phyloP scores from a whole-genome alignment of 192 early-diverging fungal genomes.

The Diversispora epigaea region DNA sequence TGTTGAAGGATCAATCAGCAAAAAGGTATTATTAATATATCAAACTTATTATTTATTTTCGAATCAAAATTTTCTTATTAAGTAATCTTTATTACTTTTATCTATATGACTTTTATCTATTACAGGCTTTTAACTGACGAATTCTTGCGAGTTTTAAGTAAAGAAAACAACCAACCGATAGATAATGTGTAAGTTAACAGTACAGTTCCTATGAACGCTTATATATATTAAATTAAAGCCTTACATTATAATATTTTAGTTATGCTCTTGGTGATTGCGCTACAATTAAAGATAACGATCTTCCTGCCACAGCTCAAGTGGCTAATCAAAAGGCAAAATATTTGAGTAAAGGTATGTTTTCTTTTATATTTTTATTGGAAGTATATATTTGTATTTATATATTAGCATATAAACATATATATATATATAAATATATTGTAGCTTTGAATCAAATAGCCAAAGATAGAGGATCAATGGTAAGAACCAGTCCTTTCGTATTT shows the following conservation, averaged over 20 bases:
- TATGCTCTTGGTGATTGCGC: conserved; percentile 92
- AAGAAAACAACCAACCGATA: conserved; percentile 54
- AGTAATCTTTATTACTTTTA: not conserved
- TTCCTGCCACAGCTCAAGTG: conserved; percentile 85
- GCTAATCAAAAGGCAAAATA: conserved; percentile 74
- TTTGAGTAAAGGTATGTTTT: conserved; percentile 52
- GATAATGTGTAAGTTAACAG: conserved; percentile 55
- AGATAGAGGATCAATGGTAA: conserved; percentile 28
- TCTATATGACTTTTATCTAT: not conserved
- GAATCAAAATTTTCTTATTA: not conserved
- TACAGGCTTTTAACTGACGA: conserved; percentile 72
- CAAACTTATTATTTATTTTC: not conserved
- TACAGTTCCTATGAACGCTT: too few relatives aligned
- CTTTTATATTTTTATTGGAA: not conserved
- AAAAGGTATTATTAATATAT: conserved; percentile 25
- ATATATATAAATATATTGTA: conserved; percentile 23
- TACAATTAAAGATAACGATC: conserved; percentile 69
- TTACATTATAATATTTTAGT: conserved; percentile 32
- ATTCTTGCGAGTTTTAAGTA: conserved; percentile 69
- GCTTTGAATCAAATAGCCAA: conserved; percentile 30
- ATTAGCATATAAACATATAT: conserved; percentile 1
- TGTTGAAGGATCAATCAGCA: conserved; percentile 39
- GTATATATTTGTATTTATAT: not conserved
- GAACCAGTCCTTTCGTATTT: conserved; percentile 54
- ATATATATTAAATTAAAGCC: not conserved